Base-by-base conservation (phyloP, 139 green algal genomes). In the Auxenochlorella pyrenoidosa region DNA sequence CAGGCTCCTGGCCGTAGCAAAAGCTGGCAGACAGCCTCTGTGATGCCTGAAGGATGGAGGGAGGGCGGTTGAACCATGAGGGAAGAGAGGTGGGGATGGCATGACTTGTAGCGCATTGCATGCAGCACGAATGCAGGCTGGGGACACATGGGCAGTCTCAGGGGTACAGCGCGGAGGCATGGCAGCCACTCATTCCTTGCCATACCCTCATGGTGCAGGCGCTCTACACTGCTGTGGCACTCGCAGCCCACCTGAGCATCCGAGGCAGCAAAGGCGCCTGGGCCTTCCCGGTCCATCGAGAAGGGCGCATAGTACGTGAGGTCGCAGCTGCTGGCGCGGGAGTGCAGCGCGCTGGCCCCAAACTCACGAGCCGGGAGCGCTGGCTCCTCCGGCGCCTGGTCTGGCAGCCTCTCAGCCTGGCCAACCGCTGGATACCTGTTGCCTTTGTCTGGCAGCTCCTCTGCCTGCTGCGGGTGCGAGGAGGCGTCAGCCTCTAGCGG, bases 221-320 rank as follows among this genome's bases (percentile, higher is more conserved):
- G 40, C 22, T 16, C 72, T 79, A 32, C 32, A 43, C 3, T 24
- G 36, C n/a, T 40, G 68, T 12, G 5, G 8, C 8, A 59, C 16
- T 40, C 36, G 0, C 72, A 79, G 36, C 79, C 36, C 58, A 75
- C 79, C 79, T 84, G 59, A 28, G 70, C 30, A 0, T 40, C 75
- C 8, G 16, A 10, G 75, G 40, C 41, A 3, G 18, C 54, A 83
- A 83, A 70, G 8, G 32, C 78, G 40, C 18, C 16, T 2, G 32
- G 63, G 16, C 40, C 80, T 21, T 28, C 43, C 40, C 40, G 80
- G 40, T 60, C 40, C 63, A 43, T 30, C 0, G 60, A 63, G 60
- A 85, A 76, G 80, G 80, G 80, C 19, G 63, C 63, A 13, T 85
- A 85, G 30, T 63, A 85, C 21, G 80, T 85, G 63, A 85, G 80